Evolutionary conservation across 139 green algal genomes (phyloP).

Genomic region (Coelastrella sp.): DNA sequence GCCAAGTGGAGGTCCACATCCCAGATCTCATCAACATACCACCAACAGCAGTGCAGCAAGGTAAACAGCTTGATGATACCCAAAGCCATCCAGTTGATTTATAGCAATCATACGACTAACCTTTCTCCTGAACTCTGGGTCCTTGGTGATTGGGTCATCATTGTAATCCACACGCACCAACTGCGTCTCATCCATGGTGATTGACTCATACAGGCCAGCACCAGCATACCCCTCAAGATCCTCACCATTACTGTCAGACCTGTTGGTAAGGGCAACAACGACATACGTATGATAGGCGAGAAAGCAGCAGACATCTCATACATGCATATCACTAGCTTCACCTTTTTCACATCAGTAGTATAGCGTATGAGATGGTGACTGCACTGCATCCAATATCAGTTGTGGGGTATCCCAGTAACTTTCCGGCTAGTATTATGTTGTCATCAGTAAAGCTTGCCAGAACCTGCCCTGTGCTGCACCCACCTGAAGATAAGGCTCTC

Average conservation of each 20-base stretch:
- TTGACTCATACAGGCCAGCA: conserved; percentile 92
- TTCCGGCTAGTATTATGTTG: no score
- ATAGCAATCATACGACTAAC: neutral
- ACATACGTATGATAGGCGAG: neutral
- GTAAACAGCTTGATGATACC: neutral
- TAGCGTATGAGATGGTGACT: no score
- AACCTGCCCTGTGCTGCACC: no score
- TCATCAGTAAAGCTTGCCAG: no score
- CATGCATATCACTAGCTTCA: no score
- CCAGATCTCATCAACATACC: no score
- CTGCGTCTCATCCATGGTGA: conserved; percentile 91
- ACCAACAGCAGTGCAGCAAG: no score
- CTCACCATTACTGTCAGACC: conserved; percentile 94
- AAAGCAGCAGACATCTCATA: no score
- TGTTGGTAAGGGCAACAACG: neutral
- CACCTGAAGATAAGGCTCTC: conserved; percentile 94
- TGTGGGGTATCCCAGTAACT: no score
- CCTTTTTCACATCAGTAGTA: no score
- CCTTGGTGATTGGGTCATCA: conserved; percentile 47
- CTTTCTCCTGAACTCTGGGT: conserved; percentile 47
- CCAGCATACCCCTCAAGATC: conserved; percentile 96
- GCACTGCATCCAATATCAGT: no score
- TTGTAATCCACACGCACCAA: conserved; percentile 73
- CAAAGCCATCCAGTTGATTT: neutral
- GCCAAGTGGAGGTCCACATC: no score